Evolutionary conservation across 164 flowering plant genomes (phyloP).

Genomic region (Magnolia kwangsiensis): DNA sequence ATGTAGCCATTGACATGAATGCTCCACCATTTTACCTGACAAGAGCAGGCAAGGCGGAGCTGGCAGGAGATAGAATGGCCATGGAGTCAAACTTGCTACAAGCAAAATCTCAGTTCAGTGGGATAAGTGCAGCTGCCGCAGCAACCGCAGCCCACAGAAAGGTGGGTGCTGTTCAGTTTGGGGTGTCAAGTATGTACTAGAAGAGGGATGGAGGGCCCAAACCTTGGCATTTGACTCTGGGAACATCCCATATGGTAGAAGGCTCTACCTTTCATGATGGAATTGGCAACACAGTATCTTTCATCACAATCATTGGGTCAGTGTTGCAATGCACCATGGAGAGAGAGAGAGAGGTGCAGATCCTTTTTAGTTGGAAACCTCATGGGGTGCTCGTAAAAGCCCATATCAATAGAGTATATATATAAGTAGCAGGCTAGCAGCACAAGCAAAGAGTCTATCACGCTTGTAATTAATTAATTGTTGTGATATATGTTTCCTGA

Average conservation of each 20-base stretch:
- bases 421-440: neutral
- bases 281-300: neutral
- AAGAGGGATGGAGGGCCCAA: neutral
- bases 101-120: constrained; percentile 51
- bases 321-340: neutral
- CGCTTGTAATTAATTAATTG: neutral
- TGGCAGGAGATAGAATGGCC: constrained; percentile 30
- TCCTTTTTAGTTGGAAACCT: neutral
- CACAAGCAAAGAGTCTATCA: neutral
- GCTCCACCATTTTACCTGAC: constrained; percentile 51
- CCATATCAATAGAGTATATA: neutral
- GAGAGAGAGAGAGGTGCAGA: too few species aligned
- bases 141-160: constrained; percentile 54
- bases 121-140: constrained; percentile 38
- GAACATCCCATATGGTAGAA: neutral
- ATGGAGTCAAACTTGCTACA: constrained; percentile 60
- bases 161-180: constrained; percentile 61
- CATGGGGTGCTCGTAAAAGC: neutral
- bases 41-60: constrained; percentile 35
- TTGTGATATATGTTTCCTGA: neutral
- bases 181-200: constrained; percentile 69
- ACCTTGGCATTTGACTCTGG: neutral
- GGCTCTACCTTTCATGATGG: neutral
- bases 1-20: constrained; percentile 63
- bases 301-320: neutral